Percentiles rank a stretch among this genome's conserved stretches.
Conservation (phyloP, 1,139 yeast species). For the Yamadazyma kanchanaburiensis region DNA sequence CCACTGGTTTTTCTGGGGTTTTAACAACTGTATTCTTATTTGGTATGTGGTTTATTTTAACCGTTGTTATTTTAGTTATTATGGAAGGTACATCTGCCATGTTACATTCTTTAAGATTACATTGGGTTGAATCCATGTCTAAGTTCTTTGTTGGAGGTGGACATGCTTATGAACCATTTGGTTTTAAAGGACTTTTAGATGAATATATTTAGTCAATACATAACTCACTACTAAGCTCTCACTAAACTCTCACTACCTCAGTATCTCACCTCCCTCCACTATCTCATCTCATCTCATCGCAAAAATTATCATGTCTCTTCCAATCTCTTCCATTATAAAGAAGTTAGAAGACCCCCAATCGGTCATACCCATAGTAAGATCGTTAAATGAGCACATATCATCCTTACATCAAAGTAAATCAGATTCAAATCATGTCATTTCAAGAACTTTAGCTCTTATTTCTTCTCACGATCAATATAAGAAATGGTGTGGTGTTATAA, state of each 20-base stretch:
- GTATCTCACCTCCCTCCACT: no score
- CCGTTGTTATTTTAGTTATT: conserved; percentile 68
- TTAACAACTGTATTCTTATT: conserved; percentile 57
- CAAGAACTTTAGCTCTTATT: conserved; percentile 53
- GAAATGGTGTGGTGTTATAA: conserved; percentile 64
- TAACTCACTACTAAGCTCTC: no score
- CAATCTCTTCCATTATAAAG: conserved; percentile 29
- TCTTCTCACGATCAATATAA: conserved; percentile 46
- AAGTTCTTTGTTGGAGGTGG: conserved; percentile 86
- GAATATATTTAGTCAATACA: conserved; percentile 11
- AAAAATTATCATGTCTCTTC: conserved; percentile 24
- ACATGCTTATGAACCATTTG: conserved; percentile 64
- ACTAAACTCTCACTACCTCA: no score
- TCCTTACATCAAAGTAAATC: conserved; percentile 44
- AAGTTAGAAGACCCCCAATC: conserved; percentile 35
- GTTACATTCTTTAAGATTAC: conserved; percentile 80
- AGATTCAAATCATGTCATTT: conserved; percentile 54
- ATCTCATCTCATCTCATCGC: conserved; percentile 11
- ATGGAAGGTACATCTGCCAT: conserved; percentile 90
- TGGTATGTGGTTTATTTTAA: conserved; percentile 76
- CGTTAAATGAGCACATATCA: conserved; percentile 26
- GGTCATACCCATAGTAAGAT: conserved; percentile 30
- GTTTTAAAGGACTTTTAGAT: conserved; percentile 34
- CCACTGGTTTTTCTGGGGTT: conserved; percentile 48
- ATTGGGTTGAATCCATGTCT: conserved; percentile 88